A percentile compares a stretch with the other conserved stretches of the same genome.
Evolutionary conservation across 441 rosid species (phyloP).

Genomic region (Cnidoscolus chayamansa): DNA sequence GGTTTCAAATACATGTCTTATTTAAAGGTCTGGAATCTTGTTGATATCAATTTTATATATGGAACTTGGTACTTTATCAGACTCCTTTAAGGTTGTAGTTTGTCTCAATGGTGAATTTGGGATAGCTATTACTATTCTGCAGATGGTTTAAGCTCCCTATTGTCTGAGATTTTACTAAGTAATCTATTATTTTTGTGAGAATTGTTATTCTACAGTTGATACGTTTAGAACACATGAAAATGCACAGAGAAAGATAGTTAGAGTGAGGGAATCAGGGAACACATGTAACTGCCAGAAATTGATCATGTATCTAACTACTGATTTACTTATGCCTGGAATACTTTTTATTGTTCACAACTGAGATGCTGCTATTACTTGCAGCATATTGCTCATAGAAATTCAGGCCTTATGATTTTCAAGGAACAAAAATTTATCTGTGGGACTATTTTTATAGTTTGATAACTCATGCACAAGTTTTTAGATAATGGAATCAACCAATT

Average conservation of each 20-base stretch:
- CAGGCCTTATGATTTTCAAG: neutral
- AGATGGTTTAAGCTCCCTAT: neutral
- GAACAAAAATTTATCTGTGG: neutral
- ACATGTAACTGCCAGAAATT: neutral
- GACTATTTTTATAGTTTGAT: neutral
- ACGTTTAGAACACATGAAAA: neutral
- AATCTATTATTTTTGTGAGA: neutral
- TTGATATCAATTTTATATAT: slow-evolving; percentile 10
- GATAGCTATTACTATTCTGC: neutral
- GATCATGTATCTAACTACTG: neutral
- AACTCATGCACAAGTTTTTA: neutral
- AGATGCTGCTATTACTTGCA: neutral
- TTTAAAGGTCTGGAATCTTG: slow-evolving; percentile 59
- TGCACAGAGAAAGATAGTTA: neutral
- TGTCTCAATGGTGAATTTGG: neutral
- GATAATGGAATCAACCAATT: neutral
- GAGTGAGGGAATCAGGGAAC: neutral
- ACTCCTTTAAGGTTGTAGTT: neutral
- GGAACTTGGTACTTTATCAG: slow-evolving; percentile 4
- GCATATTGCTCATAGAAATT: neutral
- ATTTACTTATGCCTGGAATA: too few relatives aligned
- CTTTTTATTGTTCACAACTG: too few relatives aligned
- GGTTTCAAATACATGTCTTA: slow-evolving; percentile 88
- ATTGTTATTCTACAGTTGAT: neutral
- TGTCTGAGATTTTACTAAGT: neutral